phyloP scores from a whole-genome alignment of 2,329 filamentous ascomycete genomes.

The Beauveria caledonica region DNA sequence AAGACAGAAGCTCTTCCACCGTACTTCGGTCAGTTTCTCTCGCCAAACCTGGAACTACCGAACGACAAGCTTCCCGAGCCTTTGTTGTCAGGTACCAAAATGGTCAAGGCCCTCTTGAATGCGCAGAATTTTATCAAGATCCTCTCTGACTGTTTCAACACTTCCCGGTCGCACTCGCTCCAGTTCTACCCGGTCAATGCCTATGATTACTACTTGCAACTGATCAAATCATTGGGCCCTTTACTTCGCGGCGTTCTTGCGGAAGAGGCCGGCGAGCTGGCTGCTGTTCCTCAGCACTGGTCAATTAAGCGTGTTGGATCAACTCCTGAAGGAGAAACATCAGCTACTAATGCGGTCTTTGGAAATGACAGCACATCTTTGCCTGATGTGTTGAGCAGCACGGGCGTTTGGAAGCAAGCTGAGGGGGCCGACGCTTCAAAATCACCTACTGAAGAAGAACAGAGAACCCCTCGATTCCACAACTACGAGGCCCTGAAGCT shows the following conservation, averaged over 20 bases:
- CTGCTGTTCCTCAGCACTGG: constrained; percentile 65
- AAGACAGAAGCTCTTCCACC: constrained; percentile 42
- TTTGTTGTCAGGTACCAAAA: constrained; percentile 58
- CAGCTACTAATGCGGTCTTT: constrained; percentile 15
- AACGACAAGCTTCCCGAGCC: constrained; percentile 34
- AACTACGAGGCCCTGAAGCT: constrained; percentile 74
- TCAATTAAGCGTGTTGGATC: constrained; percentile 28
- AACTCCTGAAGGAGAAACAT: constrained; percentile 16
- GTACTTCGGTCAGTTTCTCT: constrained; percentile 64
- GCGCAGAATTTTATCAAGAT: constrained; percentile 69
- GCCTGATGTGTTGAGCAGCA: constrained; percentile 23
- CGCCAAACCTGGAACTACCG: constrained; percentile 29
- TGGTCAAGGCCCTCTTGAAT: constrained; percentile 70
- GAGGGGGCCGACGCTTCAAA: constrained; percentile 19
- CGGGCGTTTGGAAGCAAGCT: constrained; percentile 21
- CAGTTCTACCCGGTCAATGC: constrained; percentile 72
- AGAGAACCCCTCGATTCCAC: constrained; percentile 40
- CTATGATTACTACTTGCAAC: constrained; percentile 70
- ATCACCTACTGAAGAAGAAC: constrained; percentile 37
- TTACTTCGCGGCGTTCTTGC: constrained; percentile 74
- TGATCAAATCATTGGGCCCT: constrained; percentile 68
- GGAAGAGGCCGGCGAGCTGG: constrained; percentile 72
- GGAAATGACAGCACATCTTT: constrained; percentile 24
- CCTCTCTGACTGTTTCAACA: constrained; percentile 65
- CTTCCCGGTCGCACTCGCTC: constrained; percentile 53